phyloP scores from a whole-genome alignment of 495 filamentous ascomycete species.

The Aspergillus incahuasiensis region DNA sequence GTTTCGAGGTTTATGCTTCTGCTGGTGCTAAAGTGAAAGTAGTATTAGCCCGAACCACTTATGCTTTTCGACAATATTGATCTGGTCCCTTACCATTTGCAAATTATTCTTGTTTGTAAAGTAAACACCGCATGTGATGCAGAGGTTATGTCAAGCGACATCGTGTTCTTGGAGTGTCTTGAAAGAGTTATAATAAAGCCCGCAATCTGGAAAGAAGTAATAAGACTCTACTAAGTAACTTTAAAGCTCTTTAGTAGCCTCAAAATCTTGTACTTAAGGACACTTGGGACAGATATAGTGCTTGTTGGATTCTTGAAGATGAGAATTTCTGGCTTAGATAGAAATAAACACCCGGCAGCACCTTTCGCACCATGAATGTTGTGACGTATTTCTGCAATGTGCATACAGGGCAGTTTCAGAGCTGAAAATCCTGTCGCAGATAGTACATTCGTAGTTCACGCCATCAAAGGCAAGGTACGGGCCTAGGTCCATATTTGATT shows the following conservation, averaged over 20 bases:
- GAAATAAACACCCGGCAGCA: conserved; percentile 8
- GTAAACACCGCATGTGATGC: conserved; percentile 1
- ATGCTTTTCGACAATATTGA: not conserved
- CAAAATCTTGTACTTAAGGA: conserved; percentile 3
- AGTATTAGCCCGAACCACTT: not conserved
- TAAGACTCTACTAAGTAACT: not conserved
- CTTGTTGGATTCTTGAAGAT: conserved; percentile 1
- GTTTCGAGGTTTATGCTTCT: conserved; percentile 7
- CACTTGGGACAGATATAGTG: conserved; percentile 1
- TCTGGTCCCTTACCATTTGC: not conserved
- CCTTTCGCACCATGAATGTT: conserved; percentile 14
- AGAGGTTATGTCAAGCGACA: conserved; percentile 1
- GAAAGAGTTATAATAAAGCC: not conserved
- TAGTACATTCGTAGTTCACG: conserved; percentile 12
- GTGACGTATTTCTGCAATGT: conserved; percentile 13
- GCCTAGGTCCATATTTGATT: not conserved
- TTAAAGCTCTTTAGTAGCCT: conserved; percentile 1
- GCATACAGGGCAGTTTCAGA: conserved; percentile 13
- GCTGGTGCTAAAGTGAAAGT: conserved; percentile 1
- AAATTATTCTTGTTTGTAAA: conserved; percentile 7
- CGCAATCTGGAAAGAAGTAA: not conserved
- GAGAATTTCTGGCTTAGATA: conserved; percentile 1
- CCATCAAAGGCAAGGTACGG: conserved; percentile 9
- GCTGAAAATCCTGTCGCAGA: conserved; percentile 12
- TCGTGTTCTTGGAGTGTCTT: not conserved